Evolutionary conservation across 1,284 basidiomycete species (phyloP).

Genomic region (Stereum hirsutum): DNA sequence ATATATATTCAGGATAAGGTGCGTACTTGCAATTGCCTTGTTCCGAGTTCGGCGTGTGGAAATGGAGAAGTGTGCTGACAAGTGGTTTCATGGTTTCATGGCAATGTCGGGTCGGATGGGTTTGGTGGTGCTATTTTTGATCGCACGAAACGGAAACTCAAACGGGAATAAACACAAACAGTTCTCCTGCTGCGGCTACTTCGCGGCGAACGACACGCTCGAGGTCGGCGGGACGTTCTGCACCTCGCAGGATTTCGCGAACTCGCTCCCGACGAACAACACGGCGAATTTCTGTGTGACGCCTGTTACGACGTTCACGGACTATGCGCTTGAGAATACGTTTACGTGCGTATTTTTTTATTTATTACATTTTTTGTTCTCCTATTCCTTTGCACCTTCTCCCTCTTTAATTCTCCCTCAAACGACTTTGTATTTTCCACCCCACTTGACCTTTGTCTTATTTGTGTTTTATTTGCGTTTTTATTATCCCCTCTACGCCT

Average conservation of each 20-base stretch:
- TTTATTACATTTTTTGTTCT: conserved; percentile 10
- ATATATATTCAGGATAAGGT: conserved; percentile 68
- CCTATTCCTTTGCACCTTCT: background rate
- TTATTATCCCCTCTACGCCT: too few relatives aligned
- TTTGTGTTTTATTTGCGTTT: too few relatives aligned
- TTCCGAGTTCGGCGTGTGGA: background rate
- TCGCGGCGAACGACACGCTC: conserved; percentile 50
- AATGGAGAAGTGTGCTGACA: too few relatives aligned
- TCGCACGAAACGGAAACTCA: too few relatives aligned
- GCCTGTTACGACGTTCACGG: conserved; percentile 54
- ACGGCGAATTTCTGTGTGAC: conserved; percentile 51
- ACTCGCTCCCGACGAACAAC: conserved; percentile 33
- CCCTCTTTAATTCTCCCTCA: too few relatives aligned
- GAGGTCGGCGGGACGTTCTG: conserved; percentile 58
- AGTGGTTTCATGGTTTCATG: too few relatives aligned
- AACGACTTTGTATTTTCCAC: too few relatives aligned
- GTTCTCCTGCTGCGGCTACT: conserved; percentile 81
- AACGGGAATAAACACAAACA: too few relatives aligned
- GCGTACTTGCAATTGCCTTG: conserved; percentile 12
- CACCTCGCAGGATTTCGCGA: conserved; percentile 36
- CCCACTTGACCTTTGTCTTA: too few relatives aligned
- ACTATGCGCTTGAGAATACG: conserved; percentile 65
- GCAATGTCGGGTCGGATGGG: too few relatives aligned
- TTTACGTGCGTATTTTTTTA: conserved; percentile 56
- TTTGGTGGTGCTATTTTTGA: too few relatives aligned